Base-by-base conservation (phyloP, 257 asterid genomes). In the Oldenlandia corymbosa region DNA sequence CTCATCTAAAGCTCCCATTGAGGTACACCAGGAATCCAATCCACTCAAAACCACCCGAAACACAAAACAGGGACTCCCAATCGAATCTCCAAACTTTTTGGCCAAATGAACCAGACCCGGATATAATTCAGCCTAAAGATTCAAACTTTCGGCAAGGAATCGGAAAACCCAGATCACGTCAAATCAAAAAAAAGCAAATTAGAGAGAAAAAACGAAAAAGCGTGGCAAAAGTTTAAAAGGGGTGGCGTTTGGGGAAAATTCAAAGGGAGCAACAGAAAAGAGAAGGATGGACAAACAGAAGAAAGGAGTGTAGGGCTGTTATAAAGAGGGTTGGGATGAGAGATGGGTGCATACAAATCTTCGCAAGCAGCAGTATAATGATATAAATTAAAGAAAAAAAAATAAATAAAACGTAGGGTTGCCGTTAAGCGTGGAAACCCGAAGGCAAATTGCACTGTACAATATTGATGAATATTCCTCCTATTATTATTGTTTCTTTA, bases 1-100 rank as follows among this genome's bases (percentile, higher is more conserved):
- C 74, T 89, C 96, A 73, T 83, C 95, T 73, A 85, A 75, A 80
- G 88, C 97, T 58, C 95, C 95, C 99, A 92, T 92, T 70, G 87
- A 79, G 81, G 62, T 46, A 51, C 61, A 53, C 65, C 61, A 67
- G 50, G 59, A 58, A 62, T 37, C 64, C 71, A 5, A 27, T 71
- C 73, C 41, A 50, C 60, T 21, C 54, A 57, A 9, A 65, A 66
- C 69, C 71, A 67, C 58, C 34, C 69, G 36, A 74, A 64, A 51
- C 62, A 55, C 65, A 61, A 16, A 17, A 28, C 72, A 45, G 73
- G 68, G 68, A 36, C 28, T 34, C 28, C 46, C 46, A 16, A 42
- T 37, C 8, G 20, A 16, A 45, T 17, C 58, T 39, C 58, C 50
- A 48, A 37, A 12, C 63, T 24, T 51, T 60, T 8, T 24, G 32